Evolutionary conservation across 1,284 basidiomycete species (phyloP).

Genomic region (Thecaphora frezii): DNA sequence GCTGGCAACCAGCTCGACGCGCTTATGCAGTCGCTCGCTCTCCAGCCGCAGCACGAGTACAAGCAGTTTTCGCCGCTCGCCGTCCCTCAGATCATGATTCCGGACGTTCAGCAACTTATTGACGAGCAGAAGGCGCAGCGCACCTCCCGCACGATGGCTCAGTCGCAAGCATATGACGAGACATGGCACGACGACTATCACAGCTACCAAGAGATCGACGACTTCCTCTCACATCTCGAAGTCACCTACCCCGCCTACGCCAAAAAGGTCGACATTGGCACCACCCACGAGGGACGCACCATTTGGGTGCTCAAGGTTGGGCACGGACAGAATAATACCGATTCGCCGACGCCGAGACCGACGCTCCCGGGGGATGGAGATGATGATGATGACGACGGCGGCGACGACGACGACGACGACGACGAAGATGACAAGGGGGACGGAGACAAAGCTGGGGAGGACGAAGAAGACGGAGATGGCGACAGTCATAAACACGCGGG

Average conservation of each 20-base stretch:
- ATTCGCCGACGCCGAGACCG: no score
- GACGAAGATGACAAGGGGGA: neutral
- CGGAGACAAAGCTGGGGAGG: no score
- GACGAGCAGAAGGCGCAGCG: neutral
- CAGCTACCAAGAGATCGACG: slow-evolving; percentile 18
- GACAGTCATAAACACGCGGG: neutral
- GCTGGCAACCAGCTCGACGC: neutral
- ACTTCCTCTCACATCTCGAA: slow-evolving; percentile 12
- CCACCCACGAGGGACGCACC: slow-evolving; percentile 24
- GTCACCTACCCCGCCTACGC: slow-evolving; percentile 16
- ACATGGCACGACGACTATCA: slow-evolving; percentile 24
- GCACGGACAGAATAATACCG: slow-evolving; percentile 1
- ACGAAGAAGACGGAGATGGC: no score
- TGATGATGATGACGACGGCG: no score
- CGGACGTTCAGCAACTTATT: neutral
- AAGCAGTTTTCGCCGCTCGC: no score
- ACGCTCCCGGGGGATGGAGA: no score
- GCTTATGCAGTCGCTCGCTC: neutral
- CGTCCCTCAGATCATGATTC: neutral
- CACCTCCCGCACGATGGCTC: neutral
- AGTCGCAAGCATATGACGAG: neutral
- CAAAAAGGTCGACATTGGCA: slow-evolving; percentile 14
- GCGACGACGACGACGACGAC: neutral
- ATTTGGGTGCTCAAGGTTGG: slow-evolving; percentile 21
- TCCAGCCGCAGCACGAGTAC: neutral